Conservation (phyloP, 345 rosid species). For the Kandelia obovata region DNA sequence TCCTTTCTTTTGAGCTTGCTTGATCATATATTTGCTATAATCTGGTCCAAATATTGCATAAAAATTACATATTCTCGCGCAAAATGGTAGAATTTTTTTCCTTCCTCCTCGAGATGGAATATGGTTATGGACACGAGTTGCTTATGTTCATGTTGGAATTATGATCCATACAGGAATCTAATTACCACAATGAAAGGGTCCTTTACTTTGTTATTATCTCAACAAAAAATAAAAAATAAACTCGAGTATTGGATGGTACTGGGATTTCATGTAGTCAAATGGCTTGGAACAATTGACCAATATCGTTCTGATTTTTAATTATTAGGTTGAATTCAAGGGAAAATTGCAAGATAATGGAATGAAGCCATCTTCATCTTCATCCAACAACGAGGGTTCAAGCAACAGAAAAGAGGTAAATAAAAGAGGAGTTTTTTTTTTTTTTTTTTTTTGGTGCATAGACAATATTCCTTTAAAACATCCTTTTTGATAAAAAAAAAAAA, state of each 20-base stretch:
- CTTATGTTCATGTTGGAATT: too few relatives aligned
- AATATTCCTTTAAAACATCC: background rate
- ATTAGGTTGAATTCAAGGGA: conserved; percentile 19
- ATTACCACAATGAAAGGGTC: too few relatives aligned
- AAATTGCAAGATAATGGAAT: conserved; percentile 8
- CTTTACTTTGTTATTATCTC: too few relatives aligned
- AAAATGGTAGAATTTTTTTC: too few relatives aligned
- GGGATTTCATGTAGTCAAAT: background rate
- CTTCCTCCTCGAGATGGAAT: too few relatives aligned
- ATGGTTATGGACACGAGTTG: too few relatives aligned
- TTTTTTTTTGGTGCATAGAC: background rate
- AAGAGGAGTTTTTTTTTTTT: background rate
- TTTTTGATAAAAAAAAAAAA: background rate
- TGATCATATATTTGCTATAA: background rate
- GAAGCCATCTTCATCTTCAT: conserved; percentile 30
- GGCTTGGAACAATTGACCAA: background rate
- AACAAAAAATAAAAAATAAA: too few relatives aligned
- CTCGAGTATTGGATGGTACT: too few relatives aligned
- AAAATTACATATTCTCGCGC: too few relatives aligned
- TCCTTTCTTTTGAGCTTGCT: background rate
- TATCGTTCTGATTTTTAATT: conserved; percentile 1
- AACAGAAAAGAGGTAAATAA: conserved; percentile 24
- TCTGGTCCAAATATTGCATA: background rate
- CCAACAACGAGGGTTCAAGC: conserved; percentile 22
- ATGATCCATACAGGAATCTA: too few relatives aligned